These are phyloP conservation scores for Eucalyptus victrix DNA, from an alignment of 345 rosid genomes.

Conservation along the genomic window DNA sequence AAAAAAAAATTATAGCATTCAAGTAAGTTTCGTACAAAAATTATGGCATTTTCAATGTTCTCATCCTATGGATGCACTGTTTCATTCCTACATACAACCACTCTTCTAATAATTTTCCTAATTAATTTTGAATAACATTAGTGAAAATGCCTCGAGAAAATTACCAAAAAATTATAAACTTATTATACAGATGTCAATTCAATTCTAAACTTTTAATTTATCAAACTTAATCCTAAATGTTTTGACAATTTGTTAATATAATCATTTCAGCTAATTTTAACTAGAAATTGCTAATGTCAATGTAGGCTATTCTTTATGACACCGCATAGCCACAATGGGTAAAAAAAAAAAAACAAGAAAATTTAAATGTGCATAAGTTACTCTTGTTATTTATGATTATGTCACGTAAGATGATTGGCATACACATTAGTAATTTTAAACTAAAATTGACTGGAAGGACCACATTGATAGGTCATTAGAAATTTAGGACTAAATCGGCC, in stretches of 20 bases:
- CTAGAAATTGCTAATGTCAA: background rate
- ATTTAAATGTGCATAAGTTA: background rate
- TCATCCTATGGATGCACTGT: background rate
- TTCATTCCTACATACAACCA: background rate
- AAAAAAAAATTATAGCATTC: accelerated
- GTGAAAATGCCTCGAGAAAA: background rate
- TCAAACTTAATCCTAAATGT: accelerated
- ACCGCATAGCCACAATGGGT: accelerated
- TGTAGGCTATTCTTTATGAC: background rate
- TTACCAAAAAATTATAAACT: background rate
- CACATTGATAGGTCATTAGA: accelerated
- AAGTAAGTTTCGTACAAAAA: no score
- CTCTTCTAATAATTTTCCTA: background rate
- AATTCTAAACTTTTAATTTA: background rate
- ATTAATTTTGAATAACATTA: background rate
- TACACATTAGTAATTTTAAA: background rate
- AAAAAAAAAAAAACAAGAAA: background rate
- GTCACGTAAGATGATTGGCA: accelerated
- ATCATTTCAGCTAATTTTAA: background rate
- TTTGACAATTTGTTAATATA: background rate
- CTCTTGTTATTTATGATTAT: accelerated
- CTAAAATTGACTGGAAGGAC: accelerated
- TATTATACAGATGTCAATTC: accelerated
- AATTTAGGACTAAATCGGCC: background rate
- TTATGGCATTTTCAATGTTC: no score